Evolutionary conservation across 768 basidiomycete genomes (phyloP).

Genomic region (Agaricus subrufescens): DNA sequence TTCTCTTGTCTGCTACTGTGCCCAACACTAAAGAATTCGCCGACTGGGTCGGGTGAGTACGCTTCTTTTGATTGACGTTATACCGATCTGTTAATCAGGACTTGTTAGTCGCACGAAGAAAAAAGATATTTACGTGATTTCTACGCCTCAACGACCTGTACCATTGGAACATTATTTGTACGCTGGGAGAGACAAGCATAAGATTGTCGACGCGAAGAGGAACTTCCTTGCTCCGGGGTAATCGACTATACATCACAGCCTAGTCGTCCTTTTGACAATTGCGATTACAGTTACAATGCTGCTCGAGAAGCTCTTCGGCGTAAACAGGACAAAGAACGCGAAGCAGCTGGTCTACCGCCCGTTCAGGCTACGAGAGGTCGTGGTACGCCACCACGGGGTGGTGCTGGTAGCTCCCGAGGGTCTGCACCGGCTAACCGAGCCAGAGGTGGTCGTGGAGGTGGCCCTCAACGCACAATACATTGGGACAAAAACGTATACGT

Average conservation of each 20-base stretch:
- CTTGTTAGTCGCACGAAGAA: constrained; percentile 86
- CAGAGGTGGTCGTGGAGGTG: constrained; percentile 43
- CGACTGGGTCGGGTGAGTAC: constrained; percentile 93
- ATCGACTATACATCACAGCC: constrained; percentile 23
- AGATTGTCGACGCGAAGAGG: constrained; percentile 83
- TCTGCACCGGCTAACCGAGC: constrained; percentile 25
- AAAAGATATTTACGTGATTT: constrained; percentile 99
- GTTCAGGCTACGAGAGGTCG: constrained; percentile 82
- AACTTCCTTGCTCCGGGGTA: constrained; percentile 73
- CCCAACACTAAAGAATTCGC: constrained; percentile 98
- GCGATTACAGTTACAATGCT: constrained; percentile 67
- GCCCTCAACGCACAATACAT: constrained; percentile 51
- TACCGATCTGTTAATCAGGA: constrained; percentile 6
- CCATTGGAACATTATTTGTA: constrained; percentile 97
- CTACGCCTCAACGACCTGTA: constrained; percentile 92
- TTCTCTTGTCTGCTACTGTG: constrained; percentile 93
- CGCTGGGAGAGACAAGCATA: constrained; percentile 88
- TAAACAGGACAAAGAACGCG: constrained; percentile 98
- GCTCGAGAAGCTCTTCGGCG: constrained; percentile 84
- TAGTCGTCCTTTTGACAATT: constrained; percentile 1
- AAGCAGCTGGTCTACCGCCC: constrained; percentile 88
- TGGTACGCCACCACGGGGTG: constrained; percentile 50
- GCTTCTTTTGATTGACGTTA: neutral
- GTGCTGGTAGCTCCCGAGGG: constrained; percentile 24
- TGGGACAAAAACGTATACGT: constrained; percentile 92